Evolutionary conservation across 805 yeast species (phyloP).

Genomic region (Wickerhamomyces bovis): DNA sequence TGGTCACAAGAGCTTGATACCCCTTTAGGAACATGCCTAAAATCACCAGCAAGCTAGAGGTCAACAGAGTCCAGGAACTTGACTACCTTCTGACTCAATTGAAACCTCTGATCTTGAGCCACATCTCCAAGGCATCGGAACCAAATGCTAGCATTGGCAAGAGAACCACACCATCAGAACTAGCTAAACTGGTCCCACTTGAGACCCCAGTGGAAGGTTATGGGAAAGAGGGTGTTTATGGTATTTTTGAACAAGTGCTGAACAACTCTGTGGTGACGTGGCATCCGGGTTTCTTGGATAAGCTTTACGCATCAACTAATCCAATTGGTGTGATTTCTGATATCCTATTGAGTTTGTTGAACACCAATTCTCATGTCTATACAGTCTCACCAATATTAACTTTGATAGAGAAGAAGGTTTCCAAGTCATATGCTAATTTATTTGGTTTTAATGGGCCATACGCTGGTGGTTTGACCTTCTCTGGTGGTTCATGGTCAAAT

Average conservation of each 20-base stretch:
- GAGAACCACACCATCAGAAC: conserved; percentile 42
- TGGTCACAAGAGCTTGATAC: background rate
- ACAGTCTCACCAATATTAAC: conserved; percentile 81
- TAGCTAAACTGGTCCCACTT: conserved; percentile 32
- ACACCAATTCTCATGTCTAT: conserved; percentile 82
- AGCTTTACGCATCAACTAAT: conserved; percentile 78
- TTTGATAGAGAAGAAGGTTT: conserved; percentile 63
- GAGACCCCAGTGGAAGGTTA: conserved; percentile 34
- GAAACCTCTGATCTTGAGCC: conserved; percentile 44
- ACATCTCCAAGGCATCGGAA: conserved; percentile 44
- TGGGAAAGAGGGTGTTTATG: conserved; percentile 38
- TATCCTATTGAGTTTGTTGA: conserved; percentile 56
- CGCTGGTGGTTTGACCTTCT: conserved; percentile 79
- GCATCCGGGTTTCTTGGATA: conserved; percentile 83
- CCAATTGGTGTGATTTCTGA: conserved; percentile 80
- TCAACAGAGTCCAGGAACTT: conserved; percentile 48
- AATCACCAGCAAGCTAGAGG: conserved; percentile 32
- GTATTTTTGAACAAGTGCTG: conserved; percentile 49
- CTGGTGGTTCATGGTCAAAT: conserved; percentile 88
- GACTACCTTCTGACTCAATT: conserved; percentile 47
- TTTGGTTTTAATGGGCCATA: conserved; percentile 50
- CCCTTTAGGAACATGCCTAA: no score
- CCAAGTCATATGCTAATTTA: conserved; percentile 58
- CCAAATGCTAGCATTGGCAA: conserved; percentile 45
- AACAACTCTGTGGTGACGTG: conserved; percentile 74